phyloP scores from a whole-genome alignment of 208 protist species.

The Vickermania ingenoplastis region DNA sequence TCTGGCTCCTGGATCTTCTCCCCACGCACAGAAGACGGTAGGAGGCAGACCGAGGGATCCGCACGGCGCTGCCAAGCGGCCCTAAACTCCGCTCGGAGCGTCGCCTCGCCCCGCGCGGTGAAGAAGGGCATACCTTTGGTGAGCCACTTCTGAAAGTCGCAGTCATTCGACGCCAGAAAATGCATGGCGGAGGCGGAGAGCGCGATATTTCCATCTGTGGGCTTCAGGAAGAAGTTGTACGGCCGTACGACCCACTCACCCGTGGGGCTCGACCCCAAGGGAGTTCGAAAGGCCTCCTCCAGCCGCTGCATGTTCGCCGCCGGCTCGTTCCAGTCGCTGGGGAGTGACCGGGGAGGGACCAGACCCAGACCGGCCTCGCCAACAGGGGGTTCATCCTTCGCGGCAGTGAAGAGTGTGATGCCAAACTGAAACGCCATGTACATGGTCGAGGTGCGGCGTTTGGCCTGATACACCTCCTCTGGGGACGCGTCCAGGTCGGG shows the following conservation, averaged over 20 bases:
- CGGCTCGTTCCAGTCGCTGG: background rate
- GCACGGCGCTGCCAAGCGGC: too few species aligned
- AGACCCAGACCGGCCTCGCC: background rate
- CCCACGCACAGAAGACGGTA: too few species aligned
- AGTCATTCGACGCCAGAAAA: constrained; percentile 35
- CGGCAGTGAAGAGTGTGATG: constrained; percentile 43
- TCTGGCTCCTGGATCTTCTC: too few species aligned
- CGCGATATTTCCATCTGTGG: constrained; percentile 23
- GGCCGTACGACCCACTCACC: constrained; percentile 19
- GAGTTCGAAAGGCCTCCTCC: background rate
- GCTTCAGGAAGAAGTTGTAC: constrained; percentile 71
- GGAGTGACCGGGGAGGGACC: too few species aligned
- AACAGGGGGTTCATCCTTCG: too few species aligned
- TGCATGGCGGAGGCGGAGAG: constrained; percentile 20
- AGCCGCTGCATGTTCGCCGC: background rate
- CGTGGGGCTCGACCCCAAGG: background rate
- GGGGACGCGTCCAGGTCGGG: constrained; percentile 10
- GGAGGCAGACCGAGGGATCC: too few species aligned
- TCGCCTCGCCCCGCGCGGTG: constrained; percentile 22
- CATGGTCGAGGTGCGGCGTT: constrained; percentile 22
- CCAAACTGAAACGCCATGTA: constrained; percentile 79
- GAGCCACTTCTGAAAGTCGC: constrained; percentile 67
- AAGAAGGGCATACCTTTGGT: constrained; percentile 34
- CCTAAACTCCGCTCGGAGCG: background rate
- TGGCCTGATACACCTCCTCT: constrained; percentile 28